These are phyloP conservation scores for Sarcodon sp. DNA, from an alignment of 768 basidiomycete genomes.

Conservation along the genomic window DNA sequence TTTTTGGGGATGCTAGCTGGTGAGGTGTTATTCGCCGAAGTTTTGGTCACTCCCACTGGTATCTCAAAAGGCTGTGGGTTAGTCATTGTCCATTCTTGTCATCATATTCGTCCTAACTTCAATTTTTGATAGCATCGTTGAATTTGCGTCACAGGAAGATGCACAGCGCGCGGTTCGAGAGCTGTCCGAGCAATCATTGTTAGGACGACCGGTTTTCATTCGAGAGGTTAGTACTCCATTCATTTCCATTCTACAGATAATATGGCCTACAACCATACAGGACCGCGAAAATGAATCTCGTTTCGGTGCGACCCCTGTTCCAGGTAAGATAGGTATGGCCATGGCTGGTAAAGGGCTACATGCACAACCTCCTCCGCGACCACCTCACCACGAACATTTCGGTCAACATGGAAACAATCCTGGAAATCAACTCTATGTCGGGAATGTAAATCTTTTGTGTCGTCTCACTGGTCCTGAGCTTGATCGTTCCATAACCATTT, in stretches of 20 bases:
- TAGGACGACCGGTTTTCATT: slow-evolving; percentile 92
- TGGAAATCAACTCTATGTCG: slow-evolving; percentile 89
- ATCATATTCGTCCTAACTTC: slow-evolving; percentile 5
- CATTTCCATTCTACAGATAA: slow-evolving; percentile 1
- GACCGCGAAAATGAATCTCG: slow-evolving; percentile 95
- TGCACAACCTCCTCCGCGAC: slow-evolving; percentile 72
- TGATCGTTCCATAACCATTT: not conserved
- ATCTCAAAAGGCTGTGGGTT: slow-evolving; percentile 99
- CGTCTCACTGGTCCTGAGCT: not conserved
- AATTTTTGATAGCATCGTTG: slow-evolving; percentile 68
- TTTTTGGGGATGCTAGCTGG: slow-evolving; percentile 88
- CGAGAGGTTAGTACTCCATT: slow-evolving; percentile 57
- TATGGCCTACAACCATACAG: slow-evolving; percentile 24
- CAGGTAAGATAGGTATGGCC: slow-evolving; percentile 92
- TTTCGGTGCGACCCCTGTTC: slow-evolving; percentile 90
- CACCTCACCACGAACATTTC: slow-evolving; percentile 69
- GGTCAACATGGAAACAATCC: slow-evolving; percentile 59
- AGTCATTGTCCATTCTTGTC: slow-evolving; percentile 20
- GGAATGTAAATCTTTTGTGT: slow-evolving; percentile 47
- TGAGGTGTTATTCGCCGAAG: slow-evolving; percentile 99
- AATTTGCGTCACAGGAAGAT: slow-evolving; percentile 85
- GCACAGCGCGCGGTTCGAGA: slow-evolving; percentile 83
- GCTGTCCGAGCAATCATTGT: slow-evolving; percentile 78
- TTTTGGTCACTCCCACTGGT: slow-evolving; percentile 91
- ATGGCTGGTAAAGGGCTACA: slow-evolving; percentile 86